Base-by-base conservation (phyloP, 2,329 filamentous ascomycete genomes). In the Phaeosphaeria sp. region DNA sequence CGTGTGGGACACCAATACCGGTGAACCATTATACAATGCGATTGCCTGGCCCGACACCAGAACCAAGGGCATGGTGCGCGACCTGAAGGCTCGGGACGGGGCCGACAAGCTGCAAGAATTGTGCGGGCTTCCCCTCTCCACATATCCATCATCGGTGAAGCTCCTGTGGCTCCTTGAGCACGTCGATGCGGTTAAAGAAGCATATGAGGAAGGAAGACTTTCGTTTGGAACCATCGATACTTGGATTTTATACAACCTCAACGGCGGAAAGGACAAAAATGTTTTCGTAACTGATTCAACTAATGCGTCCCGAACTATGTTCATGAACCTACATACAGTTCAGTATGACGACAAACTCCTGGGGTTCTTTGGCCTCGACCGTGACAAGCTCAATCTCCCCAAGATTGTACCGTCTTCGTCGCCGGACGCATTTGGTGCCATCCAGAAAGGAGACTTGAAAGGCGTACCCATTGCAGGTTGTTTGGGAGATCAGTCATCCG, bases 261-360 rank as follows among this genome's bases (percentile, higher is more conserved):
- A 96, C 71, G 92, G 91, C 56, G 89, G 90, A 49, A 83, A 81
- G 30, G 82, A 86, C 57, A 86, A 84, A 51, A 85, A 89, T 55
- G 78, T 93, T 44, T 89, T 91, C 72, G 91, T 96, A 56, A 95
- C 93, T 0, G 93, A 97, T 76, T 87, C 89, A 48, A 92, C 91
- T 59, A 97, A 97, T 75, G 93, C 93, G 20, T 94, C 91, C 52
- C 84, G 93, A 71, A 97, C 93, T 59, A 96, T 96, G 92, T 95
- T 97, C 78, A 93, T 96, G 89, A 92, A 96, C 78, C 83, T 97
- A 53, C 84, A 88, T 67, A 93, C 89, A 11, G 83, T 92, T 57
- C 77, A 93, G 68, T 97, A 96, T 77, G 91, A 94, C 74, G 87
- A 92, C 55, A 83, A 83, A 42, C 84, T 96, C 24, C 81, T 96